Conservation (phyloP, 208 protist species). For the Phytomonas sp. region DNA sequence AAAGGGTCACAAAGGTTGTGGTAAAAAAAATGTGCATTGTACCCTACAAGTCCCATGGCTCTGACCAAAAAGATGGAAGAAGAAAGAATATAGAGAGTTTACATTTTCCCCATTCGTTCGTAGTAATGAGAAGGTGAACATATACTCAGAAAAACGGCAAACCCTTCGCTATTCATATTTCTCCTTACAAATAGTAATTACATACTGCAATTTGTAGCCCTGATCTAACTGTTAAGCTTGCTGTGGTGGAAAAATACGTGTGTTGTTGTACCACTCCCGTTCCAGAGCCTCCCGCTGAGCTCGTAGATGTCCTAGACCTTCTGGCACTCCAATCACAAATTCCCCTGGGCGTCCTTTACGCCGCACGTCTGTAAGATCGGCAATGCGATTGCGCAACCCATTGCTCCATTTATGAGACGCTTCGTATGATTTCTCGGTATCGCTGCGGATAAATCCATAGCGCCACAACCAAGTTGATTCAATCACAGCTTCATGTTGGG, state of each 20-base stretch:
- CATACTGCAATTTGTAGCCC: background rate
- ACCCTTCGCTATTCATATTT: background rate
- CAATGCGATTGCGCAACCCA: slow-evolving; percentile 50
- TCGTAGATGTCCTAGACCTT: slow-evolving; percentile 67
- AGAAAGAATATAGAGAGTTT: background rate
- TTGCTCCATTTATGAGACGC: slow-evolving; percentile 56
- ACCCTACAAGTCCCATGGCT: background rate
- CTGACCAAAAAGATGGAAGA: background rate
- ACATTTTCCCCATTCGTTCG: background rate
- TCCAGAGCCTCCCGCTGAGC: slow-evolving; percentile 72
- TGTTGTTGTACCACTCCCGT: slow-evolving; percentile 59
- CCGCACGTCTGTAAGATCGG: slow-evolving; percentile 76
- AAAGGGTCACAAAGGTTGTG: background rate
- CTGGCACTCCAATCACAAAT: slow-evolving; percentile 87
- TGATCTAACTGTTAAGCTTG: slow-evolving; percentile 9
- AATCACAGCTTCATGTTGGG: slow-evolving; percentile 24
- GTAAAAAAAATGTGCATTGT: background rate
- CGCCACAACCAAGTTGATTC: slow-evolving; percentile 77
- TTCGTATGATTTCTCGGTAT: slow-evolving; percentile 52
- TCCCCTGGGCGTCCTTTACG: slow-evolving; percentile 63
- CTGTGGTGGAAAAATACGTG: slow-evolving; percentile 72
- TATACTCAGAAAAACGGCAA: background rate
- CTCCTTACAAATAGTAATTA: background rate
- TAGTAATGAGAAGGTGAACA: background rate
- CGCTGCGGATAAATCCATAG: slow-evolving; percentile 64